Evolutionary conservation across 495 filamentous ascomycete species (phyloP).

Genomic region (Cairneyella variabilis): DNA sequence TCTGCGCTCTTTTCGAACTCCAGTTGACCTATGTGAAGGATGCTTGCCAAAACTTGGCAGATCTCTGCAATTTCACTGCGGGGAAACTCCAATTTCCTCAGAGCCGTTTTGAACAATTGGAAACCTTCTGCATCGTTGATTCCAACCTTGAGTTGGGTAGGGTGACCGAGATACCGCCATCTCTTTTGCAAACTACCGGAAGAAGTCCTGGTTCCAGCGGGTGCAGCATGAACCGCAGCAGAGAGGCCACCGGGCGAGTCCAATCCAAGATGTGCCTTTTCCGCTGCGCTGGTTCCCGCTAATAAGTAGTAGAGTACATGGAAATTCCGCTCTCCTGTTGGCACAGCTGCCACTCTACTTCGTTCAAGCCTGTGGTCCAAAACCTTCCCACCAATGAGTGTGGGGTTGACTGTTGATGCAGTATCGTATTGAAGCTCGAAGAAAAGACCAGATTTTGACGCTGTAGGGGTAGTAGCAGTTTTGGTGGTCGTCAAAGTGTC

Average conservation of each 20-base stretch:
- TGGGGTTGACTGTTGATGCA: constrained; percentile 70
- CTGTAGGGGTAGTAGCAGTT: constrained; percentile 88
- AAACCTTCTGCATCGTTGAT: constrained; percentile 96
- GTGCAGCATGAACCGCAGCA: constrained; percentile 31
- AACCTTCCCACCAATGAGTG: constrained; percentile 88
- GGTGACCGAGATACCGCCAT: constrained; percentile 95
- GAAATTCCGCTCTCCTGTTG: constrained; percentile 93
- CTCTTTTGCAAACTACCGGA: constrained; percentile 61
- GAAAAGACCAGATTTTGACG: constrained; percentile 92
- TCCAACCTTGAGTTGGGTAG: constrained; percentile 92
- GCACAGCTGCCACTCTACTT: constrained; percentile 83
- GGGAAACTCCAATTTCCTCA: constrained; percentile 91
- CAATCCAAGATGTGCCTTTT: constrained; percentile 85
- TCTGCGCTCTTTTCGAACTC: constrained; percentile 80
- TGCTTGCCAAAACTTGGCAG: constrained; percentile 86
- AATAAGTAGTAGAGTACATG: constrained; percentile 94
- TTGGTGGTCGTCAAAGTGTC: constrained; percentile 98
- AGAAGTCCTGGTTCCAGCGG: constrained; percentile 33
- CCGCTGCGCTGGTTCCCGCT: constrained; percentile 83
- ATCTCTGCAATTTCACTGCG: constrained; percentile 92
- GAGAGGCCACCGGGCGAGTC: constrained; percentile 44
- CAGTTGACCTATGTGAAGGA: constrained; percentile 92
- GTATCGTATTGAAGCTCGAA: constrained; percentile 96
- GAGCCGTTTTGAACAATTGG: constrained; percentile 93
- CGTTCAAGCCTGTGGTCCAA: constrained; percentile 90